Conservation (phyloP, 116 monocot species). For the Dioscorea cayenensis region DNA sequence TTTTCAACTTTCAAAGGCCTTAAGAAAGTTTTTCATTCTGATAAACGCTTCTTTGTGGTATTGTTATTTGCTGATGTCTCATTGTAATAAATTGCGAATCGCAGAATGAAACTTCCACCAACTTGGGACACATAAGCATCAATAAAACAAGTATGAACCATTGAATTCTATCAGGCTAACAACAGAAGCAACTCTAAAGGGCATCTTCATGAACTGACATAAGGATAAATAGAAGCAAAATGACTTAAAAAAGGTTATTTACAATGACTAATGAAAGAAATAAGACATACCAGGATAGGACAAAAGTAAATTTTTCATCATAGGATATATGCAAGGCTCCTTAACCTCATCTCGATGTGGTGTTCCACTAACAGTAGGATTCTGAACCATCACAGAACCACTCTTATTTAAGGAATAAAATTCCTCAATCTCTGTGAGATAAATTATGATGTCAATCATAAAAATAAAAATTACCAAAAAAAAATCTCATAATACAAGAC, state of each 20-base stretch:
- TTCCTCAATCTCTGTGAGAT: constrained; percentile 32
- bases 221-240: neutral
- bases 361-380: constrained; percentile 16
- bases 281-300: constrained; percentile 44
- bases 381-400: constrained; percentile 4
- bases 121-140: neutral
- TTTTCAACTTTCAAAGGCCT: too few relatives aligned
- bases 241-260: neutral
- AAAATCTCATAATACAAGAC: neutral
- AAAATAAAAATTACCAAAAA: neutral
- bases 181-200: too few relatives aligned
- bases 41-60: too few relatives aligned
- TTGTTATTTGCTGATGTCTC: too few relatives aligned
- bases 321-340: constrained; percentile 41
- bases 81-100: neutral
- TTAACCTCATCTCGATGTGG: constrained; percentile 17
- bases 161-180: too few relatives aligned
- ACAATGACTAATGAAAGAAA: neutral
- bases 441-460: neutral
- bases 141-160: neutral
- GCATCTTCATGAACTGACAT: neutral
- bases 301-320: constrained; percentile 52
- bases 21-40: too few relatives aligned
- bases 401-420: constrained; percentile 10
- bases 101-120: neutral